A percentile compares a stretch with the other conserved stretches of the same genome.
These are phyloP conservation scores for Malus sieversii DNA, from an alignment of 306 rosid species.

Conservation along the genomic window DNA sequence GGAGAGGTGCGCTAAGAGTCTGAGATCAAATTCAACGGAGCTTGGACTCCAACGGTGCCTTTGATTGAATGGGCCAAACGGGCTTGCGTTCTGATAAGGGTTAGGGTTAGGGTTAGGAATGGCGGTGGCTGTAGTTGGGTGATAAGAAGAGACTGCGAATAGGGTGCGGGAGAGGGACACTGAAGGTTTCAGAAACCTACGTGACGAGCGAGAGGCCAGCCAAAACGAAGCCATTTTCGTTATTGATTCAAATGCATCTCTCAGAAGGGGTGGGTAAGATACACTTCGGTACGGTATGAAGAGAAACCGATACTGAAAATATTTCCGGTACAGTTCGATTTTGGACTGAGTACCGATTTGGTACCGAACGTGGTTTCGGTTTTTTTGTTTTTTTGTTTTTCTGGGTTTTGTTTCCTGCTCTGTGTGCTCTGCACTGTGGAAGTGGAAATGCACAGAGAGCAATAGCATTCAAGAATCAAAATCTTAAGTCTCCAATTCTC, in stretches of 20 bases:
- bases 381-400: too few species aligned
- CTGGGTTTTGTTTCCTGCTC: too few species aligned
- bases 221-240: slow-evolving; percentile 28
- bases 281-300: too few species aligned
- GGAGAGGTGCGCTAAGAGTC: slow-evolving; percentile 33
- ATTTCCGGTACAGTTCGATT: too few species aligned
- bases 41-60: neutral
- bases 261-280: too few species aligned
- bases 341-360: too few species aligned
- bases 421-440: too few species aligned
- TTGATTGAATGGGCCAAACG: neutral
- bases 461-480: too few species aligned
- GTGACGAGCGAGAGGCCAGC: slow-evolving; percentile 25
- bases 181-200: slow-evolving; percentile 30
- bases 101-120: neutral
- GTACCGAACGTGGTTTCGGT: too few species aligned
- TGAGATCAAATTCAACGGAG: slow-evolving; percentile 18
- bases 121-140: slow-evolving; percentile 2
- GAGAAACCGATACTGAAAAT: too few species aligned
- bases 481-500: too few species aligned
- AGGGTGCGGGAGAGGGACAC: slow-evolving; percentile 10
- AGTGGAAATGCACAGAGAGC: too few species aligned
- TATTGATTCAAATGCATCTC: neutral
- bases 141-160: slow-evolving; percentile 17
- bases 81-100: neutral